Percentiles rank a stretch among this genome's conserved stretches.
Evolutionary conservation across 1,284 basidiomycete genomes (phyloP).

Genomic region (Phylloporus sp.): DNA sequence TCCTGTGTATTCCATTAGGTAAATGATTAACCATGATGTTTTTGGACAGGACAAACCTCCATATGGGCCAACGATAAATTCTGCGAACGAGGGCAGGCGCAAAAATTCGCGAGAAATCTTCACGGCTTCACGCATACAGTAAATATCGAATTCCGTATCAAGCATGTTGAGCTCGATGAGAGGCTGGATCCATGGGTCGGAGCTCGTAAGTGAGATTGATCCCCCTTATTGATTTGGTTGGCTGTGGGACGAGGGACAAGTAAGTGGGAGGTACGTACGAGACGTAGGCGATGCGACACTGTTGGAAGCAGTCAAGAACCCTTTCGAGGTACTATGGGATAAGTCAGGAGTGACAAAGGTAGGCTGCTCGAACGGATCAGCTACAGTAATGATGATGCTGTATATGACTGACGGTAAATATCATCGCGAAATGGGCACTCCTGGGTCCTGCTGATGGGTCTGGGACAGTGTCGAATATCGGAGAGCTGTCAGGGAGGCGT

Average conservation of each 20-base stretch:
- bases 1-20: not conserved
- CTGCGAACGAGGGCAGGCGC: not conserved
- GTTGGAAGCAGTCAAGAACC: conserved; percentile 1
- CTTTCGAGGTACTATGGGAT: not conserved
- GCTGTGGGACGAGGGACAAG: not conserved
- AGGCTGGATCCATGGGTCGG: not conserved
- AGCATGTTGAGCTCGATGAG: not conserved
- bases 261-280: not conserved
- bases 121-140: not conserved
- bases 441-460: conserved; percentile 1
- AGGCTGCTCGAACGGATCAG: not conserved
- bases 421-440: not conserved
- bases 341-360: conserved; percentile 1
- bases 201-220: not conserved
- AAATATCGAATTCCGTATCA: not conserved
- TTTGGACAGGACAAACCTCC: not conserved
- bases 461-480: not conserved
- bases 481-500: not conserved
- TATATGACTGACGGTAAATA: not conserved
- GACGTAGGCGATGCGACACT: not conserved
- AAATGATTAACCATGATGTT: not conserved
- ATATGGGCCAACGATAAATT: not conserved
- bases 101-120: not conserved
- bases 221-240: not conserved
- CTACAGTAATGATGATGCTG: too few species aligned